These are phyloP conservation scores for Ophiostoma perfectum DNA, from an alignment of 2,329 filamentous ascomycete genomes.

Conservation along the genomic window DNA sequence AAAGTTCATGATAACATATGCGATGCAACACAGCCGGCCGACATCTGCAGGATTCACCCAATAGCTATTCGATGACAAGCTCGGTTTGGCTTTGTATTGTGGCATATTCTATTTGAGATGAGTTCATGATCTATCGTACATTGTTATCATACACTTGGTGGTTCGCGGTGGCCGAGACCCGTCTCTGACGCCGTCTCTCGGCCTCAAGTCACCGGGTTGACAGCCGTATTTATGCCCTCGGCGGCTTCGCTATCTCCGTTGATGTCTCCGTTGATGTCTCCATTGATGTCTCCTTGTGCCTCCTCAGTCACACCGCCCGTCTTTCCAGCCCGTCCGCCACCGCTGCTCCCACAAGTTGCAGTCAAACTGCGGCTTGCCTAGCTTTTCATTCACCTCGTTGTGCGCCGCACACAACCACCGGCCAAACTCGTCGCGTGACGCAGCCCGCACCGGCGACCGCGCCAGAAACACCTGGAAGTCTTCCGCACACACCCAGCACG, in stretches of 20 bases:
- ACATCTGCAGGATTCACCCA: not conserved
- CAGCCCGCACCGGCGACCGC: constrained; percentile 58
- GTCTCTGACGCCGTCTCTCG: no score
- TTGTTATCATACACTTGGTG: not conserved
- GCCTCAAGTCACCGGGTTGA: no score
- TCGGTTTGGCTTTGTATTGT: not conserved
- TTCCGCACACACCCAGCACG: constrained; percentile 91
- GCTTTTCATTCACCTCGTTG: constrained; percentile 80
- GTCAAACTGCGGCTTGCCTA: constrained; percentile 89
- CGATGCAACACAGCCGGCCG: not conserved
- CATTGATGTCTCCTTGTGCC: not conserved
- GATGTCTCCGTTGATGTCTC: no score
- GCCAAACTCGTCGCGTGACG: constrained; percentile 64
- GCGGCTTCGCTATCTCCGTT: no score
- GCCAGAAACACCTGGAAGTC: constrained; percentile 82
- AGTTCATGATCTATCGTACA: not conserved
- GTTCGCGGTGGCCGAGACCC: no score
- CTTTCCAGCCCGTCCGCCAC: constrained; percentile 86
- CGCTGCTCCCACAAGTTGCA: constrained; percentile 87
- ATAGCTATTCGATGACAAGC: not conserved
- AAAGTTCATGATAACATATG: constrained; percentile 8
- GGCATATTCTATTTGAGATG: no score
- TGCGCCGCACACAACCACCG: constrained; percentile 80
- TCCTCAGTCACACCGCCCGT: constrained; percentile 53
- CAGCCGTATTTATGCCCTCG: no score